Evolutionary conservation across 192 early-diverging fungal species (phyloP).

Genomic region (Thamnidium elegans): DNA sequence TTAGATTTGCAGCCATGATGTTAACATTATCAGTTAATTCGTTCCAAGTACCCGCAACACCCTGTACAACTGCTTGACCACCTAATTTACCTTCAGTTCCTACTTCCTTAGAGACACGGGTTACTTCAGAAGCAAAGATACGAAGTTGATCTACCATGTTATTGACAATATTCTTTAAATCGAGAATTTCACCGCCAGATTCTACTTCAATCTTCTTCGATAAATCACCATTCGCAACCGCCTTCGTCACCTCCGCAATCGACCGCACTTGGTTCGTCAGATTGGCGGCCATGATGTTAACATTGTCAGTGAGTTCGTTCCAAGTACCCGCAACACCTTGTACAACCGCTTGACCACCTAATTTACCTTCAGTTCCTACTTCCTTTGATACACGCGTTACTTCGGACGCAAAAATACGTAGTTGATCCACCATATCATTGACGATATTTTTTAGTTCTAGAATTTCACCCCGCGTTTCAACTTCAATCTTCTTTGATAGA

Average conservation of each 20-base stretch:
- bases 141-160: no score
- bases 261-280: conserved; percentile 47
- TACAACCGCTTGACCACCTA: conserved; percentile 34
- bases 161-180: conserved; percentile 46
- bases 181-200: conserved; percentile 46
- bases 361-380: conserved; percentile 37
- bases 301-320: conserved; percentile 48
- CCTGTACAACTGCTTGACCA: no score
- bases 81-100: no score
- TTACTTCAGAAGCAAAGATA: no score
- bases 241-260: conserved; percentile 48
- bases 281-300: conserved; percentile 53
- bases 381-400: conserved; percentile 37
- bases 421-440: conserved; percentile 48
- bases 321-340: conserved; percentile 44
- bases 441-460: conserved; percentile 47
- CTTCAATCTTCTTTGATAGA: conserved; percentile 40
- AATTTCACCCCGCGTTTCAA: conserved; percentile 45
- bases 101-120: no score
- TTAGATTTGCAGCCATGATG: conserved; percentile 9
- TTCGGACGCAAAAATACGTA: conserved; percentile 45
- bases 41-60: no score
- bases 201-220: conserved; percentile 38
- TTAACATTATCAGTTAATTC: neutral
- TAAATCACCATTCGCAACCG: conserved; percentile 42